Conservation (phyloP, 73 alveolate species). For the Paramecium sexaurelia region DNA sequence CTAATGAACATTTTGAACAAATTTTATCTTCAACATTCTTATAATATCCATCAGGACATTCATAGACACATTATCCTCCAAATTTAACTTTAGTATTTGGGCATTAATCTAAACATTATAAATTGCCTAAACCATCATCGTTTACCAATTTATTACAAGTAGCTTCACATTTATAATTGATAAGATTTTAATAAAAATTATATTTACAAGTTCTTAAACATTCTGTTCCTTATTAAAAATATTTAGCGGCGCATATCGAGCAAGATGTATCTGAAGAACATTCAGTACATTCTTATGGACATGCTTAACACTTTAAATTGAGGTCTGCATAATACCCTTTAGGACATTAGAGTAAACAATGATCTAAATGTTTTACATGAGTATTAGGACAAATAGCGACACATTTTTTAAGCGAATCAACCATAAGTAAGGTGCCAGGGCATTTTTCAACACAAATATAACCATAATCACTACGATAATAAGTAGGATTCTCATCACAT, state of each 20-base stretch:
- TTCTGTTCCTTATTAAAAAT: constrained; percentile 3
- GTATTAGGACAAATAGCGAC: not conserved
- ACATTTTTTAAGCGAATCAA: not conserved
- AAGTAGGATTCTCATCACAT: not conserved
- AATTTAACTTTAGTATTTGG: not conserved
- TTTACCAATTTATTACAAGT: not conserved
- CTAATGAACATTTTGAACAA: not conserved
- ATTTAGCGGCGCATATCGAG: not conserved
- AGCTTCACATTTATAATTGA: not conserved
- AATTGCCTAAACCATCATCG: not conserved
- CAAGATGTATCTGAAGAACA: constrained; percentile 3
- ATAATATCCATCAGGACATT: constrained; percentile 33
- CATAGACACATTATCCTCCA: not conserved
- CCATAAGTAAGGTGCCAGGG: not conserved
- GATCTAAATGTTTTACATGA: not conserved
- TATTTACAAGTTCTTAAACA: not conserved
- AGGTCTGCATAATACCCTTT: not conserved
- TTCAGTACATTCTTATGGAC: not conserved
- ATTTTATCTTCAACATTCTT: not conserved
- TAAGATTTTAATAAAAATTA: not conserved
- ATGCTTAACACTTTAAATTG: not conserved
- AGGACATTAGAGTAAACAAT: not conserved
- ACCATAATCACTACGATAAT: not conserved
- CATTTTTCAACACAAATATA: constrained; percentile 11
- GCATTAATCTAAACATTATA: not conserved